phyloP scores from a whole-genome alignment of 768 basidiomycete genomes.

The Lactifluus piperatus region DNA sequence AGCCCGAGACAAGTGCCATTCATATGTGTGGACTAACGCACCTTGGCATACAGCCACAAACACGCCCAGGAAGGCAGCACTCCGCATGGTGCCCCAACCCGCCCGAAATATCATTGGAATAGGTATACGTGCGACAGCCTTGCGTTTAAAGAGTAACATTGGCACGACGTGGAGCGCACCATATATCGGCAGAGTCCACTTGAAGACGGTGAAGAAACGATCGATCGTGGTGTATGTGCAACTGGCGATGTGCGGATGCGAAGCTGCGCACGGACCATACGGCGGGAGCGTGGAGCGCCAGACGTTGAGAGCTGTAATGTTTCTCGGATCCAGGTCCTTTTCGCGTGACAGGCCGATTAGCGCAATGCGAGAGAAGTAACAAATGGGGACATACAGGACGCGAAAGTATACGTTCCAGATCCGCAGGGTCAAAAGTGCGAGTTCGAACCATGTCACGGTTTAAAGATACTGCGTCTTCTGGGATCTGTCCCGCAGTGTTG shows the following conservation, averaged over 20 bases:
- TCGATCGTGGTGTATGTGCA: constrained; percentile 51
- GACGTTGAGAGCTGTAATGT: neutral
- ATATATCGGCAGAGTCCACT: constrained; percentile 80
- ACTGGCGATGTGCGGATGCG: constrained; percentile 65
- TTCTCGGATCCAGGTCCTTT: constrained; percentile 6
- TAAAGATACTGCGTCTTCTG: constrained; percentile 5
- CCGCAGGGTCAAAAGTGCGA: neutral
- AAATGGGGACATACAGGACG: constrained; percentile 1
- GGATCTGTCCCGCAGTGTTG: constrained; percentile 9
- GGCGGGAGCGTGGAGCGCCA: constrained; percentile 25
- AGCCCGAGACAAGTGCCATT: neutral
- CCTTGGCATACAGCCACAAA: constrained; percentile 82
- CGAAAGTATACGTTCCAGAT: constrained; percentile 2
- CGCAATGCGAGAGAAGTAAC: neutral
- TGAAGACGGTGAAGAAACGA: constrained; percentile 73
- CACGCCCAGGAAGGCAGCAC: constrained; percentile 77
- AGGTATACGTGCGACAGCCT: constrained; percentile 57
- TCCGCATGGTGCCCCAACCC: constrained; percentile 64
- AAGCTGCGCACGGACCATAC: constrained; percentile 56
- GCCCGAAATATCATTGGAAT: constrained; percentile 55
- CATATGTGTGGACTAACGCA: neutral
- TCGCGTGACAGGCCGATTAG: neutral
- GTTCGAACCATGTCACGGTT: constrained; percentile 10
- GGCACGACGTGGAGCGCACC: constrained; percentile 88
- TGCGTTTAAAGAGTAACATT: constrained; percentile 71